Conservation (phyloP, 2,329 filamentous ascomycete genomes). For the Ilyonectria robusta region DNA sequence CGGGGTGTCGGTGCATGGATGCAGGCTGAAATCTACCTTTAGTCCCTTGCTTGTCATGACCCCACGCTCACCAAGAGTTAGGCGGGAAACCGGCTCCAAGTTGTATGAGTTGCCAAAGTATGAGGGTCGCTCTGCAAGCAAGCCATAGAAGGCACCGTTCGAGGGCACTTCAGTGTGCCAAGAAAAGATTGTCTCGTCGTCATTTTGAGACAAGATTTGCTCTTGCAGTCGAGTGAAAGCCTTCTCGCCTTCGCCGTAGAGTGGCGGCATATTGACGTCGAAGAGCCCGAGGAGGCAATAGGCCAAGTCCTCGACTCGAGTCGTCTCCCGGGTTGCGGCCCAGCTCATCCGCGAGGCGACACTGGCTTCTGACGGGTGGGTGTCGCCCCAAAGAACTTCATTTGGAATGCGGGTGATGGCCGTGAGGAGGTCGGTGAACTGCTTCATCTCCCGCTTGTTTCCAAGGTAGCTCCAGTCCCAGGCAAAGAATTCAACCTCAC, state of each 20-base stretch:
- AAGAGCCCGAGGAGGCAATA: constrained; percentile 27
- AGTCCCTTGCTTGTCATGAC: constrained; percentile 17
- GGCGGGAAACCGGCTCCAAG: neutral
- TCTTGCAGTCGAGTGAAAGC: constrained; percentile 17
- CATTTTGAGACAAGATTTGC: constrained; percentile 7
- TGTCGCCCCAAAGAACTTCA: constrained; percentile 7
- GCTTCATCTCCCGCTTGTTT: neutral
- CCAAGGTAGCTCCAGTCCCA: constrained; percentile 20
- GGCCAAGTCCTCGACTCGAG: constrained; percentile 16
- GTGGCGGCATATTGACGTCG: constrained; percentile 15
- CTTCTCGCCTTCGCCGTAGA: constrained; percentile 23
- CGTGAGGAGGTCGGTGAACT: constrained; percentile 1
- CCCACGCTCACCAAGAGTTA: neutral
- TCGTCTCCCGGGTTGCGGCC: constrained; percentile 14
- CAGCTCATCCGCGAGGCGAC: constrained; percentile 21
- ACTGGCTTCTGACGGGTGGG: constrained; percentile 2
- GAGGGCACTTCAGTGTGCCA: neutral
- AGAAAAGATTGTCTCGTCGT: constrained; percentile 9
- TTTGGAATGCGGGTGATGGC: constrained; percentile 8
- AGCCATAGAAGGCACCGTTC: neutral
- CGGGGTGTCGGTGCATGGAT: neutral
- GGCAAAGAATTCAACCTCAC: constrained; percentile 15
- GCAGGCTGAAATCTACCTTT: constrained; percentile 9
- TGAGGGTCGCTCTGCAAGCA: neutral
- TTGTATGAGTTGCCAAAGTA: neutral